Conservation (phyloP, 345 rosid genomes). For the Isatis tinctoria region DNA sequence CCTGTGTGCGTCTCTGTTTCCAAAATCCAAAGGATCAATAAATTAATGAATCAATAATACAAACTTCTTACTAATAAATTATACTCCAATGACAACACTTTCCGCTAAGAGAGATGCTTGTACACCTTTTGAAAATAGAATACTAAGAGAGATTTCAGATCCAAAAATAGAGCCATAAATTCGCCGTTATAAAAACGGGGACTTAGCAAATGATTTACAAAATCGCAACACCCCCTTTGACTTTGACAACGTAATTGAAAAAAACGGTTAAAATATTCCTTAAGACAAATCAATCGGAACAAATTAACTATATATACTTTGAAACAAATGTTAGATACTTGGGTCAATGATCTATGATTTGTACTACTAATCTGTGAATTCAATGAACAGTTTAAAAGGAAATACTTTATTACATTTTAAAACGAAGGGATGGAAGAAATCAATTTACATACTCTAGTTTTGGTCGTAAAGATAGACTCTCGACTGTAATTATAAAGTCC, state of each 20-base stretch:
- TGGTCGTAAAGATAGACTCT: too few species aligned
- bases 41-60: neutral
- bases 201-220: neutral
- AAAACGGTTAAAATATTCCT: neutral
- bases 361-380: too few species aligned
- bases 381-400: neutral
- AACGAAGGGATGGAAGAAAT: neutral
- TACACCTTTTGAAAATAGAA: neutral
- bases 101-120: neutral
- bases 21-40: neutral
- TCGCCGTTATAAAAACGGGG: neutral
- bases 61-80: neutral
- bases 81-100: neutral
- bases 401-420: neutral
- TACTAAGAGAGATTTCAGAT: neutral
- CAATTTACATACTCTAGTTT: too few species aligned
- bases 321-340: neutral
- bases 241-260: neutral
- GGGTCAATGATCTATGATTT: neutral
- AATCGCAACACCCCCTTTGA: neutral
- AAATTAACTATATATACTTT: neutral
- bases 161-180: neutral
- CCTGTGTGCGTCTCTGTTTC: conserved; percentile 4
- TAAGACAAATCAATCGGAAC: neutral
- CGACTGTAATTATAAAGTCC: too few species aligned